Evolutionary conservation across 495 filamentous ascomycete species (phyloP).

Genomic region (Neurospora sp.): DNA sequence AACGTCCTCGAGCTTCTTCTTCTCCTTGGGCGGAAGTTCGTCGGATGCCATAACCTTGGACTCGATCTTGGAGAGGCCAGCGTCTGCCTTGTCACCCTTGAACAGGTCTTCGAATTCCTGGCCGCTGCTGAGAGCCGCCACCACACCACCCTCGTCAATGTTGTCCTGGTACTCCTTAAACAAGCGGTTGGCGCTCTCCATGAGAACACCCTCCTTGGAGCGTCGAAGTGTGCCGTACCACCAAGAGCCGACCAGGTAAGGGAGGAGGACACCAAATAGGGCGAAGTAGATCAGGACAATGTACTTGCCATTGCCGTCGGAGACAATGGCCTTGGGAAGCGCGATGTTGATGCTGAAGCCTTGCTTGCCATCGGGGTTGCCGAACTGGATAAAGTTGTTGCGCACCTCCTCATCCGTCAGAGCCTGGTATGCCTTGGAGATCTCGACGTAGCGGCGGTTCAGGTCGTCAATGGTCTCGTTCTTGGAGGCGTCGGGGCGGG

Average conservation of each 20-base stretch:
- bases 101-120: constrained; percentile 63
- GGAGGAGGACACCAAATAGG: constrained; percentile 78
- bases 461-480: constrained; percentile 83
- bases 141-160: constrained; percentile 66
- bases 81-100: constrained; percentile 61
- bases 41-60: constrained; percentile 58
- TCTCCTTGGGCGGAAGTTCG: constrained; percentile 48
- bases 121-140: constrained; percentile 70
- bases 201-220: constrained; percentile 83
- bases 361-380: constrained; percentile 95
- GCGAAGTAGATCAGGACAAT: constrained; percentile 80
- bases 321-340: constrained; percentile 83
- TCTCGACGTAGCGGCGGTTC: constrained; percentile 82
- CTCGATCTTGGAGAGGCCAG: constrained; percentile 71
- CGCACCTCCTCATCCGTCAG: constrained; percentile 94
- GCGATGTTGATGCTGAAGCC: constrained; percentile 97
- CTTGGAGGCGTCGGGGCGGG: constrained; percentile 63
- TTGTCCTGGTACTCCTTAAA: constrained; percentile 85
- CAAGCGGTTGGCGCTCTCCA: constrained; percentile 84
- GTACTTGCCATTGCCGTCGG: constrained; percentile 91
- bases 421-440: constrained; percentile 95
- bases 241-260: constrained; percentile 92
- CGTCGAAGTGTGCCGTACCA: constrained; percentile 93
- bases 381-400: constrained; percentile 92
- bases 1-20: constrained; percentile 54